phyloP scores from a whole-genome alignment of 1,139 yeast species.

The Kluyveromyces sp. region DNA sequence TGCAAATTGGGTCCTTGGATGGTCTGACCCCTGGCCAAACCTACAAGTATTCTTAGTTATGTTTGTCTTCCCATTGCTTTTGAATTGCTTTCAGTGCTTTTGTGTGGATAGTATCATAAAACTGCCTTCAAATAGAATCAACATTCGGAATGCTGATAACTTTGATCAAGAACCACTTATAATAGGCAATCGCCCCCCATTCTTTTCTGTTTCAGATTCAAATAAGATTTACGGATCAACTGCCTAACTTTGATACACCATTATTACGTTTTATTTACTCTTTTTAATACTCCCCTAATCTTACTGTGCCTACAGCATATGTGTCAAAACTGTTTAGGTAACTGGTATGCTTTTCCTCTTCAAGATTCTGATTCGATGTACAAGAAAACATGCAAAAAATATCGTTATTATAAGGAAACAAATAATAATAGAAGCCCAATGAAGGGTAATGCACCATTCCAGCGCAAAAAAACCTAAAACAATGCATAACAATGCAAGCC shows the following conservation, averaged over 20 bases:
- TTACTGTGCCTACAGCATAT: no score
- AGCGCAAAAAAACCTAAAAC: no score
- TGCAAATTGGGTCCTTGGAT: constrained; percentile 57
- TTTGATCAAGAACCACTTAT: constrained; percentile 17
- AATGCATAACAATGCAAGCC: no score
- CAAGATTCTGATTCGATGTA: no score
- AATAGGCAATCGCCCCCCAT: constrained; percentile 1
- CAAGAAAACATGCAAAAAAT: no score
- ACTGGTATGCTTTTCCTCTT: no score
- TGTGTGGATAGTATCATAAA: constrained; percentile 84
- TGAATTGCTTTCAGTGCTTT: constrained; percentile 83
- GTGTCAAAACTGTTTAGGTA: no score
- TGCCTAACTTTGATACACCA: not conserved
- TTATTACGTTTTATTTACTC: no score
- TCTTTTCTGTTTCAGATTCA: constrained; percentile 1
- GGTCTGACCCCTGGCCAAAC: constrained; percentile 76
- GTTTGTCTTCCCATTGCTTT: constrained; percentile 66
- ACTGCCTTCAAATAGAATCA: constrained; percentile 34
- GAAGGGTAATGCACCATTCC: no score
- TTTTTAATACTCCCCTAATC: no score
- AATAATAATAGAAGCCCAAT: no score
- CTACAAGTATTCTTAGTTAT: constrained; percentile 80
- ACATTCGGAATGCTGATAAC: constrained; percentile 17
- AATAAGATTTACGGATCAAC: not conserved
- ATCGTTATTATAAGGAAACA: no score